These are phyloP conservation scores for Coemansia aciculifera DNA, from an alignment of 192 early-diverging fungal genomes.

Conservation along the genomic window DNA sequence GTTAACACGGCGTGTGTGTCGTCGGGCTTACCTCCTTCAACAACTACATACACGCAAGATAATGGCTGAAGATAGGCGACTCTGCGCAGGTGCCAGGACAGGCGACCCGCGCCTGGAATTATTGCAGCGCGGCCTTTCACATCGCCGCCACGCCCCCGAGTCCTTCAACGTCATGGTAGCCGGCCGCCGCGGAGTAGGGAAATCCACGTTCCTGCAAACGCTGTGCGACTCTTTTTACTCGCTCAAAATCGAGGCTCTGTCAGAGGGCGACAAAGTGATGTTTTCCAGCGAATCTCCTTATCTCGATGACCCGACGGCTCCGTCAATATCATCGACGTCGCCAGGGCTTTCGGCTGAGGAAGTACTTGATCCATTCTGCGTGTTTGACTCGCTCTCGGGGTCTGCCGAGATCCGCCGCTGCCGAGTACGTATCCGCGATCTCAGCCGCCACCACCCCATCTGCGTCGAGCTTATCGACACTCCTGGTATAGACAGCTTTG, in stretches of 20 bases:
- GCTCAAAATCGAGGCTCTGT: constrained; percentile 29
- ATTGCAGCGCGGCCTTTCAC: constrained; percentile 24
- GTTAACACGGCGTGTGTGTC: background rate
- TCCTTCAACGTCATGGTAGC: constrained; percentile 49
- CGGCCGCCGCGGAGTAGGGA: constrained; percentile 61
- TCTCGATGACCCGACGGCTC: background rate
- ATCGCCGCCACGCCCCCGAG: constrained; percentile 29
- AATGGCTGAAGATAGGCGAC: constrained; percentile 15
- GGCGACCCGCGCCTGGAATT: background rate
- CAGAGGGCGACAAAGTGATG: constrained; percentile 24
- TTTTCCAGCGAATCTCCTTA: background rate
- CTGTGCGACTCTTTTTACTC: constrained; percentile 59
- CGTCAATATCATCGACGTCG: constrained; percentile 1
- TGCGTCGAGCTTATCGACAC: constrained; percentile 49
- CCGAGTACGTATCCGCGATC: constrained; percentile 19
- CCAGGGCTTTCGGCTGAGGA: constrained; percentile 20
- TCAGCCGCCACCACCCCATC: constrained; percentile 7
- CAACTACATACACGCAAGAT: background rate
- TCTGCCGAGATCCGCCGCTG: constrained; percentile 30
- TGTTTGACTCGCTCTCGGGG: constrained; percentile 45
- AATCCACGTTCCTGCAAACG: constrained; percentile 73
- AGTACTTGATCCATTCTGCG: constrained; percentile 46
- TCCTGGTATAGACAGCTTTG: constrained; percentile 39
- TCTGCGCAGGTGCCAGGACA: background rate
- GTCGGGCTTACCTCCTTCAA: background rate